phyloP scores from a whole-genome alignment of 1,284 basidiomycete species.

The Vanrija sp. region DNA sequence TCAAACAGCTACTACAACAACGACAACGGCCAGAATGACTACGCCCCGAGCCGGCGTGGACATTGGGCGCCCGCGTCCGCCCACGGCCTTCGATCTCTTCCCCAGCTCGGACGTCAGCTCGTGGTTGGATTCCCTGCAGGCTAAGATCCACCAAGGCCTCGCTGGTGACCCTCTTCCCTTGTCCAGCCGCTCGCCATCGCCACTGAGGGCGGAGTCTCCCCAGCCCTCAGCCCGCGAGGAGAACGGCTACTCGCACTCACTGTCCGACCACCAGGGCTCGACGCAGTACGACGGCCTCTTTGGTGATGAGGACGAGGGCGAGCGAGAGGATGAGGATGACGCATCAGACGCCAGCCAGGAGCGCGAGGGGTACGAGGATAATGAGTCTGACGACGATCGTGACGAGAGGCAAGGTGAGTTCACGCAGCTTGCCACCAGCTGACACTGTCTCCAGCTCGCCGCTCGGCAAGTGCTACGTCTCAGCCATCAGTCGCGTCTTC shows the following conservation, averaged over 20 bases:
- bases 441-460: not conserved
- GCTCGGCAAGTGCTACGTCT: no score
- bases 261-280: not conserved
- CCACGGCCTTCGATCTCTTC: constrained; percentile 28
- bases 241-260: not conserved
- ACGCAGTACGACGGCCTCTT: not conserved
- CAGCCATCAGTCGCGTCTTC: not conserved
- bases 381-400: not conserved
- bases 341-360: not conserved
- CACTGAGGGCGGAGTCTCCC: not conserved
- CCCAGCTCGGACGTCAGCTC: constrained; percentile 17
- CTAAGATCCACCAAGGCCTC: constrained; percentile 28
- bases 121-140: constrained; percentile 32
- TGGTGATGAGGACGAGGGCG: not conserved
- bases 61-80: constrained; percentile 1
- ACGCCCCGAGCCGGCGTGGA: not conserved
- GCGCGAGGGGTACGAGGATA: constrained; percentile 1
- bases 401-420: not conserved
- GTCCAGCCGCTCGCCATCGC: constrained; percentile 2
- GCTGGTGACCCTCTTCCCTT: constrained; percentile 12
- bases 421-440: no score
- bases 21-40: not conserved
- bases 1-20: no score
- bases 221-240: not conserved
- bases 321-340: not conserved